A percentile compares a stretch with the other conserved stretches of the same genome.
These are phyloP conservation scores for Blechomonas ayalai DNA, from an alignment of 208 protist species.

Conservation along the genomic window DNA sequence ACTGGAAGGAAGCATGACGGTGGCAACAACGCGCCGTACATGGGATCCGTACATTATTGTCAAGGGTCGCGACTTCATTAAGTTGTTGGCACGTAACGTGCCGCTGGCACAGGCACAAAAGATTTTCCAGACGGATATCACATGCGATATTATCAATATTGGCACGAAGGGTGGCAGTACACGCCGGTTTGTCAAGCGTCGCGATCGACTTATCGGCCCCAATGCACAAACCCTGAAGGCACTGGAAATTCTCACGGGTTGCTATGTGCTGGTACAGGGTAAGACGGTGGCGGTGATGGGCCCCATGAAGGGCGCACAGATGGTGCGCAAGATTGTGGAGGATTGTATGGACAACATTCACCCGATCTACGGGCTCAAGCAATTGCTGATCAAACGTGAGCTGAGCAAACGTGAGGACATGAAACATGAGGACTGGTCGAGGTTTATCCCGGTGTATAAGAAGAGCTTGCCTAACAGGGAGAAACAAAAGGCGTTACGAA, in stretches of 20 bases:
- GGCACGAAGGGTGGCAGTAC: slow-evolving; percentile 92
- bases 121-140: slow-evolving; percentile 96
- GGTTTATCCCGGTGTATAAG: slow-evolving; percentile 98
- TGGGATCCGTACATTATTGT: slow-evolving; percentile 99
- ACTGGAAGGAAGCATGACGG: slow-evolving; percentile 96
- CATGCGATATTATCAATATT: slow-evolving; percentile 99
- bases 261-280: slow-evolving; percentile 99
- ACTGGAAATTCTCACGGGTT: slow-evolving; percentile 98
- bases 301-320: slow-evolving; percentile 92
- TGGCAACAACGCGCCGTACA: slow-evolving; percentile 97
- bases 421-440: slow-evolving; percentile 96
- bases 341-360: slow-evolving; percentile 99
- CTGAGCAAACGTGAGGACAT: slow-evolving; percentile 95
- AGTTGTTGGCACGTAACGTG: slow-evolving; percentile 95
- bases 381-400: slow-evolving; percentile 99
- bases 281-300: slow-evolving; percentile 97
- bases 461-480: slow-evolving; percentile 86
- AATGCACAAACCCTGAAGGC: slow-evolving; percentile 97
- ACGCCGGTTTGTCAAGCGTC: slow-evolving; percentile 98
- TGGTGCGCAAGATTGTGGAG: slow-evolving; percentile 96
- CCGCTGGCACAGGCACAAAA: slow-evolving; percentile 95
- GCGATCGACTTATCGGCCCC: slow-evolving; percentile 98
- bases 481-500: slow-evolving; percentile 82
- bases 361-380: slow-evolving; percentile 99
- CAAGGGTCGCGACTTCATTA: slow-evolving; percentile 98